Conservation (phyloP, 345 rosid species). For the Stellera chamaejasme region DNA sequence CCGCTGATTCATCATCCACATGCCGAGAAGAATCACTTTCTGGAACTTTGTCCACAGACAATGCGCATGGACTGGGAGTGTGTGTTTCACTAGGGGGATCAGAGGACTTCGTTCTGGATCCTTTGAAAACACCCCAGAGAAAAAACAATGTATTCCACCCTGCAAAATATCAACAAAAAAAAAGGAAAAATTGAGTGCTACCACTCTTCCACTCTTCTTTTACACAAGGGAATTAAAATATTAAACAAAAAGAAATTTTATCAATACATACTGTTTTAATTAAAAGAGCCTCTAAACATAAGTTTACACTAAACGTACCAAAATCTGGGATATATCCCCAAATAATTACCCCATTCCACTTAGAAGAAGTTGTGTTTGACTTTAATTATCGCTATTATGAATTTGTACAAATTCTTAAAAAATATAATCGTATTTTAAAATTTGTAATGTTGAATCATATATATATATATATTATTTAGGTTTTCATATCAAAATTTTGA, state of each 20-base stretch:
- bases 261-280: too few relatives aligned
- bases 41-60: constrained; percentile 20
- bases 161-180: constrained; percentile 23
- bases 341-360: too few relatives aligned
- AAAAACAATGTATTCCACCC: constrained; percentile 90
- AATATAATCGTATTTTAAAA: too few relatives aligned
- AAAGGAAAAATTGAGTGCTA: constrained; percentile 3
- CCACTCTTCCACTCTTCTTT: background rate
- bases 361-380: too few relatives aligned
- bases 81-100: constrained; percentile 27
- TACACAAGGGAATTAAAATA: background rate
- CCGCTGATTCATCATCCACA: constrained; percentile 26
- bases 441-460: too few relatives aligned
- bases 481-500: too few relatives aligned
- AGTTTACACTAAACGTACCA: too few relatives aligned
- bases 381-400: too few relatives aligned
- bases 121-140: constrained; percentile 93
- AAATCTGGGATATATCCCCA: too few relatives aligned
- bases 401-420: too few relatives aligned
- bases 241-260: background rate
- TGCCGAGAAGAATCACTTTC: constrained; percentile 26
- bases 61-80: constrained; percentile 21
- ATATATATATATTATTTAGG: too few relatives aligned
- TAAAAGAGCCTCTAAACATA: too few relatives aligned
- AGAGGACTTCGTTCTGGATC: constrained; percentile 35